phyloP scores from a whole-genome alignment of 768 basidiomycete genomes.

The Mycena kentingensis region DNA sequence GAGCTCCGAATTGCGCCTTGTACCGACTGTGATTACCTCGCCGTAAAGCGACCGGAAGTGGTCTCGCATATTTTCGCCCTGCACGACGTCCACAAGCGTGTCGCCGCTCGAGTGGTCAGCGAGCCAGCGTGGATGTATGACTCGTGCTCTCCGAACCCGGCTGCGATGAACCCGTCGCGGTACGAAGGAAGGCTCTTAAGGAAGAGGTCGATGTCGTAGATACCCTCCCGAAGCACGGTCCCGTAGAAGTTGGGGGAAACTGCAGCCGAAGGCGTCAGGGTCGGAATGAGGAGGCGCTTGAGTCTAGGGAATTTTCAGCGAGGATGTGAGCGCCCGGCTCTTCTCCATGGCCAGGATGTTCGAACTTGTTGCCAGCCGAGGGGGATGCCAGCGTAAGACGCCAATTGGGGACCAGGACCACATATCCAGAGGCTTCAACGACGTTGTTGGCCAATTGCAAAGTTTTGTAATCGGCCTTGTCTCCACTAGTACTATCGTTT shows the following conservation, averaged over 20 bases:
- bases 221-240: slow-evolving; percentile 71
- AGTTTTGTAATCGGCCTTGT: slow-evolving; percentile 11
- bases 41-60: slow-evolving; percentile 49
- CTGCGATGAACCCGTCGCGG: slow-evolving; percentile 65
- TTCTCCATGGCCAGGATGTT: slow-evolving; percentile 71
- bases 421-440: slow-evolving; percentile 48
- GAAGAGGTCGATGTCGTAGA: slow-evolving; percentile 73
- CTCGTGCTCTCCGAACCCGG: slow-evolving; percentile 54
- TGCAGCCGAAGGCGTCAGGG: slow-evolving; percentile 45
- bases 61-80: slow-evolving; percentile 61
- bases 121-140: slow-evolving; percentile 67
- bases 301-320: slow-evolving; percentile 64
- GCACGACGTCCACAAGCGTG: slow-evolving; percentile 60
- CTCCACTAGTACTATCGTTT: neutral
- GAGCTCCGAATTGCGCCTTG: no score
- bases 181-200: slow-evolving; percentile 68
- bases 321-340: slow-evolving; percentile 86
- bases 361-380: slow-evolving; percentile 42
- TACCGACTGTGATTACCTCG: no score
- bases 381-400: slow-evolving; percentile 58
- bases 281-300: slow-evolving; percentile 41
- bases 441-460: slow-evolving; percentile 58
- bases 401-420: slow-evolving; percentile 79
- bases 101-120: slow-evolving; percentile 79
- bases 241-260: slow-evolving; percentile 51